Evolutionary conservation across 805 yeast species (phyloP).

Genomic region (Candida palmyrensis): DNA sequence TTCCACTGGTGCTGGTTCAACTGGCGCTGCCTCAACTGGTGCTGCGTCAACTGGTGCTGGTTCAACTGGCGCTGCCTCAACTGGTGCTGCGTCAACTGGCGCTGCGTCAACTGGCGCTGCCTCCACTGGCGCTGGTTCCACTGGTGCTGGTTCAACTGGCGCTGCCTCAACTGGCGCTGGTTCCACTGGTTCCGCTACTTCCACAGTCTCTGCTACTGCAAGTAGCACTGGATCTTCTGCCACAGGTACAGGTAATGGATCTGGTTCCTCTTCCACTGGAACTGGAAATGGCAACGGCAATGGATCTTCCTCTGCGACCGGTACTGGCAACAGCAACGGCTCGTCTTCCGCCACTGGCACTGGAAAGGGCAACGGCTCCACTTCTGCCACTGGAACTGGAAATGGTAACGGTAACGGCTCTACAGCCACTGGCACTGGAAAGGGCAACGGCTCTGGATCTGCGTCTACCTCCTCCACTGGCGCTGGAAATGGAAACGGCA

Average conservation of each 20-base stretch:
- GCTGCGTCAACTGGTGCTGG: slow-evolving; percentile 1
- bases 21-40: not conserved
- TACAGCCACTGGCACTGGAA: not conserved
- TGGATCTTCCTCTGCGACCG: not conserved
- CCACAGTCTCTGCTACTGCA: not conserved
- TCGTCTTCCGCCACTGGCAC: not conserved
- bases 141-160: not conserved
- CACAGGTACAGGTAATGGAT: not conserved
- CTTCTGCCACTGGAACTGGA: not conserved
- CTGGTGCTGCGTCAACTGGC: slow-evolving; percentile 3
- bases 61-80: not conserved
- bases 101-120: not conserved
- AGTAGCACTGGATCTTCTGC: not conserved
- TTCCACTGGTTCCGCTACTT: not conserved
- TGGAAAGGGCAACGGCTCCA: not conserved
- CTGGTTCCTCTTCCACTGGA: not conserved
- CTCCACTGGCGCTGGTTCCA: slow-evolving; percentile 4
- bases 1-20: too few species aligned
- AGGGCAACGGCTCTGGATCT: not conserved
- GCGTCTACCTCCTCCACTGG: not conserved
- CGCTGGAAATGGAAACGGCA: not conserved
- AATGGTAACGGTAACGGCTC: not conserved
- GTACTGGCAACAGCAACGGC: not conserved
- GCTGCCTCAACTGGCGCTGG: not conserved
- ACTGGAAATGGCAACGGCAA: not conserved